Evolutionary conservation across 257 asterid species (phyloP).

Genomic region (Penstemon eatonii): DNA sequence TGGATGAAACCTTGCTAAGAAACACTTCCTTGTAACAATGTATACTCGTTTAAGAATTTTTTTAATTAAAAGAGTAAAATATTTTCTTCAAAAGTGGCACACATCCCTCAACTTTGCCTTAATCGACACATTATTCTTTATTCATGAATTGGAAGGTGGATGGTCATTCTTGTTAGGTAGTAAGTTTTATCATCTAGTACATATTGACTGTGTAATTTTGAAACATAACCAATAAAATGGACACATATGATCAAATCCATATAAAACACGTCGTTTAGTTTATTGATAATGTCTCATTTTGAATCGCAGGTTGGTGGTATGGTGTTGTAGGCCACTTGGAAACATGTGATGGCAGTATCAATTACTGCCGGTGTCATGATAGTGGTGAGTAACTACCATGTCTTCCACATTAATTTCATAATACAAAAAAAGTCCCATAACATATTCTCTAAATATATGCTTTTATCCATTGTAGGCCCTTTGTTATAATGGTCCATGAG

Average conservation of each 20-base stretch:
- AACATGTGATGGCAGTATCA: slow-evolving; percentile 67
- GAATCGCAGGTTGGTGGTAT: slow-evolving; percentile 90
- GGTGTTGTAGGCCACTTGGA: slow-evolving; percentile 92
- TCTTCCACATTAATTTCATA: slow-evolving; percentile 16
- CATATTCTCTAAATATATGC: slow-evolving; percentile 23
- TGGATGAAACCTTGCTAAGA: slow-evolving; percentile 25
- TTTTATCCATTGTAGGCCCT: slow-evolving; percentile 35
- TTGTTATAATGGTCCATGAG: slow-evolving; percentile 40
- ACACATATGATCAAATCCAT: slow-evolving; percentile 35
- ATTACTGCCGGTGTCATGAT: slow-evolving; percentile 67
- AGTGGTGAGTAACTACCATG: slow-evolving; percentile 63
- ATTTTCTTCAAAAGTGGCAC: slow-evolving; percentile 19
- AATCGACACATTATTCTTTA: slow-evolving; percentile 31
- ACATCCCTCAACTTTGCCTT: slow-evolving; percentile 25
- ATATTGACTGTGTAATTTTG: slow-evolving; percentile 18
- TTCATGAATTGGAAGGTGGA: slow-evolving; percentile 28
- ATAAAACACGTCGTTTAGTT: slow-evolving; percentile 20
- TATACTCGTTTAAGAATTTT: slow-evolving; percentile 7
- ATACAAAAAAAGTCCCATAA: slow-evolving; percentile 4
- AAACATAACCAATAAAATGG: slow-evolving; percentile 24
- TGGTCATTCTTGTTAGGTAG: slow-evolving; percentile 34
- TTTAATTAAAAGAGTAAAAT: slow-evolving; percentile 9
- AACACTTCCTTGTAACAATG: slow-evolving; percentile 15
- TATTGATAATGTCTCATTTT: slow-evolving; percentile 33
- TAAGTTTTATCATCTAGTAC: slow-evolving; percentile 25